Percentiles rank a stretch among this genome's conserved stretches.
These are phyloP conservation scores for Ogataea henricii DNA, from an alignment of 805 yeast species.

Conservation along the genomic window DNA sequence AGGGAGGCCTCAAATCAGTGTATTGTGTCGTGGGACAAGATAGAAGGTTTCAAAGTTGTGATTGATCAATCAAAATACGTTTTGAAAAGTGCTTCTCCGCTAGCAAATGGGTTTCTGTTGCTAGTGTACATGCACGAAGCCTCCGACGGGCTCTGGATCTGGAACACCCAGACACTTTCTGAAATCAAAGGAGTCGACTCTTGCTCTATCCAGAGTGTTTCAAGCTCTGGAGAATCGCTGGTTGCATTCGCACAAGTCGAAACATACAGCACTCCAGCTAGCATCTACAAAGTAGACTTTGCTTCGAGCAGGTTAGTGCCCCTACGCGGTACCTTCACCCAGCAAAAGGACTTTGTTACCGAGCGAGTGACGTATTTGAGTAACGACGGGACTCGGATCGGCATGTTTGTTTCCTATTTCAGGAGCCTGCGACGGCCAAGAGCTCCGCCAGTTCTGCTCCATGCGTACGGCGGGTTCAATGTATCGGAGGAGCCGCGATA, in stretches of 20 bases:
- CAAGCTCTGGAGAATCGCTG: background rate
- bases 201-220: constrained; percentile 5
- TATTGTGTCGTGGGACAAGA: constrained; percentile 6
- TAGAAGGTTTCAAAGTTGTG: constrained; percentile 4
- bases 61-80: constrained; percentile 1
- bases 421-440: background rate
- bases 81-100: constrained; percentile 1
- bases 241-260: constrained; percentile 10
- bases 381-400: constrained; percentile 6
- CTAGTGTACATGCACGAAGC: constrained; percentile 14
- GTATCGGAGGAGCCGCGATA: constrained; percentile 11
- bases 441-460: constrained; percentile 10
- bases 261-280: constrained; percentile 3
- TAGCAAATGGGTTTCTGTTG: constrained; percentile 4
- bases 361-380: constrained; percentile 5
- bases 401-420: constrained; percentile 11
- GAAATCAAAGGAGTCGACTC: background rate
- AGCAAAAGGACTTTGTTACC: constrained; percentile 3
- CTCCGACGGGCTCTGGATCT: constrained; percentile 1
- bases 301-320: background rate
- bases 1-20: constrained; percentile 3
- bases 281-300: background rate
- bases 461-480: constrained; percentile 14
- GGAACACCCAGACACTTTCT: background rate
- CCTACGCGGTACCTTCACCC: background rate